A percentile compares a stretch with the other conserved stretches of the same genome.
Conservation (phyloP, 148 eudicot genomes). For the Arbutus unedo region DNA sequence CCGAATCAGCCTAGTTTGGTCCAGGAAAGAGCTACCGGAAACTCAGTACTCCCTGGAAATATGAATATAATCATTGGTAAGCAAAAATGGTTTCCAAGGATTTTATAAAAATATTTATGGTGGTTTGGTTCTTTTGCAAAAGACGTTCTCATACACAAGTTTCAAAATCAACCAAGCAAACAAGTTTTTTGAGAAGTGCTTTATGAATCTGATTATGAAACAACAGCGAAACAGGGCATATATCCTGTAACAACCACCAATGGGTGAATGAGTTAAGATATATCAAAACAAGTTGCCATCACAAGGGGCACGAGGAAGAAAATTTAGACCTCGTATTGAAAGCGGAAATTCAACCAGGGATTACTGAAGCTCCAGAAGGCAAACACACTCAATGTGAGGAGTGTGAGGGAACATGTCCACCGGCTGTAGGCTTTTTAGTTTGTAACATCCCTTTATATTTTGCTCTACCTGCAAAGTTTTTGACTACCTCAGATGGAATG, state of each 20-base stretch:
- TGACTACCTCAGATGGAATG: neutral
- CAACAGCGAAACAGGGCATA: neutral
- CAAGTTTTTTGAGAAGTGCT: neutral
- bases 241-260: neutral
- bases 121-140: neutral
- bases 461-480: constrained; percentile 55
- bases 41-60: neutral
- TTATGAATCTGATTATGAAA: neutral
- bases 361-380: constrained; percentile 67
- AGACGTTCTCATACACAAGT: neutral
- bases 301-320: neutral
- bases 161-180: neutral
- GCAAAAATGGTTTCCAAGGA: neutral
- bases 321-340: neutral
- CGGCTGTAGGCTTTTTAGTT: constrained; percentile 66
- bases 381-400: constrained; percentile 96
- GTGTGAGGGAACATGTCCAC: constrained; percentile 99
- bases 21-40: neutral
- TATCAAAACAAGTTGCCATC: neutral
- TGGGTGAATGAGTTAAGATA: neutral
- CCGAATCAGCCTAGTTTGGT: neutral
- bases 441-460: constrained; percentile 74
- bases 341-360: constrained; percentile 3
- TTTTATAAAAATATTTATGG: neutral
- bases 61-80: neutral